Percentiles rank a stretch among this genome's conserved stretches.
phyloP scores from a whole-genome alignment of 176 grass and related monocot genomes.

The Urochloa ruziziensis region DNA sequence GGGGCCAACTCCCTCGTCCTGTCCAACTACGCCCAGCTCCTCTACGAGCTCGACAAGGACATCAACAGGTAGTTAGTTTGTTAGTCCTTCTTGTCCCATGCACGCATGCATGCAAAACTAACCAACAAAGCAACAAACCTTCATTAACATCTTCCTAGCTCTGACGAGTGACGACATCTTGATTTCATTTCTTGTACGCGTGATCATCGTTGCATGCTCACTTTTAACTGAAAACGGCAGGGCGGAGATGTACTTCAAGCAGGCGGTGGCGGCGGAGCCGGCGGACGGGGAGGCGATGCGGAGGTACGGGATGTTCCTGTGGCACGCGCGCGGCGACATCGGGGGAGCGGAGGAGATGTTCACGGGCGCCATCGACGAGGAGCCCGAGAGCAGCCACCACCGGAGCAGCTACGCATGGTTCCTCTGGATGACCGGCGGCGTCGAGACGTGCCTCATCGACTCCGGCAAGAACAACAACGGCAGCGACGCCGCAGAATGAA shows the following conservation, averaged over 20 bases:
- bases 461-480: background rate
- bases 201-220: background rate
- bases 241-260: constrained; percentile 77
- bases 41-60: constrained; percentile 74
- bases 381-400: constrained; percentile 60
- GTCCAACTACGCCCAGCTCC: constrained; percentile 88
- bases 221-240: constrained; percentile 32
- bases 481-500: constrained; percentile 29
- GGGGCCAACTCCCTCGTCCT: constrained; percentile 72
- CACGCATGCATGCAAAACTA: background rate
- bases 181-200: background rate
- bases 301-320: constrained; percentile 83
- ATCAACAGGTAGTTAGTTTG: constrained; percentile 73
- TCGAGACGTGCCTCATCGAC: constrained; percentile 67
- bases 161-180: no score
- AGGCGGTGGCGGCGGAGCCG: constrained; percentile 56
- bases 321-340: constrained; percentile 56
- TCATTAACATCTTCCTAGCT: no score
- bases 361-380: constrained; percentile 49
- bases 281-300: constrained; percentile 75
- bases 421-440: constrained; percentile 72
- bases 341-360: constrained; percentile 82
- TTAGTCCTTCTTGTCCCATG: background rate
- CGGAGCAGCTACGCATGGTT: constrained; percentile 68
- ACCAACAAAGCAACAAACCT: no score